Evolutionary conservation across 164 flowering plant genomes (phyloP), one percentile per base, ranked within the genome.

Genomic region (Vitis riparia): DNA sequence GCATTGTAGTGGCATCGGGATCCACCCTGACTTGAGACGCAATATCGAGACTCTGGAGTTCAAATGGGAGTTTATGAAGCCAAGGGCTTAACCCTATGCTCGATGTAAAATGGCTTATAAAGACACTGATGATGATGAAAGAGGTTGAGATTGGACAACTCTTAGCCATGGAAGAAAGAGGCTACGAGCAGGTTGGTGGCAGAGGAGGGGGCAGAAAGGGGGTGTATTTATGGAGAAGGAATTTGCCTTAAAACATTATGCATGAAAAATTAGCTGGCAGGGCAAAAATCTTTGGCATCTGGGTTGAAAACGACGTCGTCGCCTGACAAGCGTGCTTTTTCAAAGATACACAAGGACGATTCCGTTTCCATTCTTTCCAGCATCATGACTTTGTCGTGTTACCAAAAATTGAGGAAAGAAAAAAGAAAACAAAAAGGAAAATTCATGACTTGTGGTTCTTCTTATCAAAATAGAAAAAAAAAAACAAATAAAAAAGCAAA

Each of bases 11-110:
- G 15, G 92, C 65, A 0, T 67, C 62, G 0, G 75, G 66, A 44
- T 88, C 88, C 0, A 70, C 1, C 4, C 72, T 79, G 52, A 91
- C 73, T 59, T 16, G 75, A 9, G 68, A 3, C 0, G 82, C 76
- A 9, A 85, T 67, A 37, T 86, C 79, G 0, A 75, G 76, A 8
- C 77, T 59, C 9, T 65, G 72, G 29, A 86, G 78, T 16, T 74
- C 56, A 27, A 61, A 55, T 7, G 82, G 84, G 49, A 80, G 56
- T 1, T 57, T 49, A 70, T 11, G 37, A 37, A 6, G 44, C 44
- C 44, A 37, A 3, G 44, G 44, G 44, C 44, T 37, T 37, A 37
- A 37, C 44, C 7, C 76, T 77, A 72, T 56, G 82, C 77, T 65
- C 71, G 70, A 60, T 57, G 80, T 74, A 15, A 81, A 62, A 49